phyloP scores from a whole-genome alignment of 768 basidiomycete species.

The Strobilomyces echinocephalus region DNA sequence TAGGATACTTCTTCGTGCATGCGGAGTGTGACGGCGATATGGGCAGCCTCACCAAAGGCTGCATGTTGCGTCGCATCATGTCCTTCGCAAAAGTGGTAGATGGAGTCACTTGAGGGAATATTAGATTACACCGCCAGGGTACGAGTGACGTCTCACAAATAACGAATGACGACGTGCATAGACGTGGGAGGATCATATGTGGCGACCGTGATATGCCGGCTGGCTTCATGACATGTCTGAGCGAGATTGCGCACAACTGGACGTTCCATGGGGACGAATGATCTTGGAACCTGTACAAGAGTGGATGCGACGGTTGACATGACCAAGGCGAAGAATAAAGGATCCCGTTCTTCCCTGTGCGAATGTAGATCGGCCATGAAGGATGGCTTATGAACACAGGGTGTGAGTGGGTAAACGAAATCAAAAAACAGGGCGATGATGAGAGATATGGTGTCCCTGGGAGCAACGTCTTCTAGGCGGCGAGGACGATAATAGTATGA shows the following conservation, averaged over 20 bases:
- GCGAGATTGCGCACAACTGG: slow-evolving; percentile 81
- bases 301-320: slow-evolving; percentile 88
- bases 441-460: slow-evolving; percentile 72
- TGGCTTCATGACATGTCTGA: slow-evolving; percentile 75
- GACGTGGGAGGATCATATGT: slow-evolving; percentile 82
- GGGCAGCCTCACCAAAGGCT: slow-evolving; percentile 81
- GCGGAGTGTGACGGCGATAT: slow-evolving; percentile 75
- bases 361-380: slow-evolving; percentile 87
- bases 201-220: slow-evolving; percentile 72
- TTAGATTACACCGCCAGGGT: slow-evolving; percentile 3
- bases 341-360: slow-evolving; percentile 78
- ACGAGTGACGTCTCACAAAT: slow-evolving; percentile 57
- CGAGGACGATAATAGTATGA: slow-evolving; percentile 71
- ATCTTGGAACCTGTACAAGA: slow-evolving; percentile 81
- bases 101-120: slow-evolving; percentile 58
- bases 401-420: slow-evolving; percentile 88
- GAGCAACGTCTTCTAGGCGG: slow-evolving; percentile 76
- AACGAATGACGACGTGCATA: slow-evolving; percentile 82
- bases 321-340: slow-evolving; percentile 86
- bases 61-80: slow-evolving; percentile 85
- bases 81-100: slow-evolving; percentile 87
- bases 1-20: slow-evolving; percentile 87
- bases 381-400: slow-evolving; percentile 85
- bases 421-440: slow-evolving; percentile 90
- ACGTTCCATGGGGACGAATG: slow-evolving; percentile 84